phyloP scores from a whole-genome alignment of 208 protist species.

The Leishmania lainsoni region DNA sequence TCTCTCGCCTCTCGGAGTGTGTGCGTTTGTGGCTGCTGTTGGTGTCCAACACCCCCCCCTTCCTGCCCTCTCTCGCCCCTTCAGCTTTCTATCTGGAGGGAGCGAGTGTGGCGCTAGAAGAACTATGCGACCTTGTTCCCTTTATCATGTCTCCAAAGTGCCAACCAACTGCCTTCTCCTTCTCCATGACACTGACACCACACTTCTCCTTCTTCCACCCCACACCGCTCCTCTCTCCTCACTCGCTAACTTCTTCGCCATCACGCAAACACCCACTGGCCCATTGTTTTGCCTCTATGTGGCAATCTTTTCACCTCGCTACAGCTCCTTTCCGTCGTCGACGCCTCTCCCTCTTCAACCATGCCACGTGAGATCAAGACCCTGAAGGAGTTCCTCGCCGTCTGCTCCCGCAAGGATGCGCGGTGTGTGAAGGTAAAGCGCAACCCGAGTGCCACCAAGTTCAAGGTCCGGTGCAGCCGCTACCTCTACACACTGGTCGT shows the following conservation, averaged over 20 bases:
- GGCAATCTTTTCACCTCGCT: not conserved
- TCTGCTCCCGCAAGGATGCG: constrained; percentile 92
- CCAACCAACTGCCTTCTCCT: not conserved
- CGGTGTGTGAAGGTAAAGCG: constrained; percentile 94
- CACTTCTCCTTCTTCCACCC: not conserved
- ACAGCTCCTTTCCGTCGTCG: constrained; percentile 7
- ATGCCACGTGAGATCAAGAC: constrained; percentile 93
- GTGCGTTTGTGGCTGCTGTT: not conserved
- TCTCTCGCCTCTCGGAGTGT: not conserved
- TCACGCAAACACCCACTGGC: constrained; percentile 11
- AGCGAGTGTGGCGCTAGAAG: not conserved
- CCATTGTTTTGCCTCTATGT: constrained; percentile 18
- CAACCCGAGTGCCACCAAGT: constrained; percentile 90
- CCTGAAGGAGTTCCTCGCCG: constrained; percentile 93
- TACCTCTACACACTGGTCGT: constrained; percentile 94
- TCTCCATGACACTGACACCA: not conserved
- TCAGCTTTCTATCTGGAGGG: not conserved
- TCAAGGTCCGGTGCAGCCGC: constrained; percentile 94
- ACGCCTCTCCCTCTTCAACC: not conserved
- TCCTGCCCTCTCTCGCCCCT: not conserved
- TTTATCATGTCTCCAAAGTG: not conserved
- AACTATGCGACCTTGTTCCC: not conserved
- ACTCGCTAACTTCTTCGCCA: not conserved
- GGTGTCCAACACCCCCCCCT: not conserved
- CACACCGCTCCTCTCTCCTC: not conserved